phyloP scores from a whole-genome alignment of 495 filamentous ascomycete genomes.

The Entonaema liquescens region DNA sequence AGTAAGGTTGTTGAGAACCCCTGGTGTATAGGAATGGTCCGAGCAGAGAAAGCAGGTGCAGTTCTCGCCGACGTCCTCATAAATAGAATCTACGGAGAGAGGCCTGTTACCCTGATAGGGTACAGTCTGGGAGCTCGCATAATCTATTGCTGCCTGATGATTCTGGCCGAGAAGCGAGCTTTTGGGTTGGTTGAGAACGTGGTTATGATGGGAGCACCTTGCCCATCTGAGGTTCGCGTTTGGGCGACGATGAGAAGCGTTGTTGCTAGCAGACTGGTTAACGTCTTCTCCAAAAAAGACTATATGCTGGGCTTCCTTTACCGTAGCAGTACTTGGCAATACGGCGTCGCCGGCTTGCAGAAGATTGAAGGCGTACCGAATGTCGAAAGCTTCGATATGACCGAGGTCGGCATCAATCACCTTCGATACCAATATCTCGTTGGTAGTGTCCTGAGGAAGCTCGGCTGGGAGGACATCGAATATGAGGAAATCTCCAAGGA shows the following conservation, averaged over 20 bases:
- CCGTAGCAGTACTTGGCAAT: slow-evolving; percentile 61
- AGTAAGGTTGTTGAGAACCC: slow-evolving; percentile 87
- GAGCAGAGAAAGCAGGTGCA: slow-evolving; percentile 86
- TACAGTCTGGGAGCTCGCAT: slow-evolving; percentile 91
- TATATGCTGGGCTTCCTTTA: slow-evolving; percentile 69
- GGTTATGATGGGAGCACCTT: slow-evolving; percentile 83
- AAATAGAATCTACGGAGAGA: slow-evolving; percentile 86
- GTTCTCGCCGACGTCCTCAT: slow-evolving; percentile 89
- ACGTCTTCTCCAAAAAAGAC: slow-evolving; percentile 68
- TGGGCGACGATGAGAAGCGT: slow-evolving; percentile 66
- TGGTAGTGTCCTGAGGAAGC: slow-evolving; percentile 61
- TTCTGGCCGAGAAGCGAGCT: slow-evolving; percentile 75
- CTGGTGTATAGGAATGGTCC: slow-evolving; percentile 81
- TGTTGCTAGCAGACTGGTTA: slow-evolving; percentile 64
- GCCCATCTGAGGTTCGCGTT: slow-evolving; percentile 64
- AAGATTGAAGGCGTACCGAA: slow-evolving; percentile 60
- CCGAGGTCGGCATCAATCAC: slow-evolving; percentile 63
- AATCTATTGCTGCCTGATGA: slow-evolving; percentile 83
- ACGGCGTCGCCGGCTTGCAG: slow-evolving; percentile 67
- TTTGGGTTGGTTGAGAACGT: slow-evolving; percentile 90
- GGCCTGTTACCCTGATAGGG: slow-evolving; percentile 86
- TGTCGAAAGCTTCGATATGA: slow-evolving; percentile 67
- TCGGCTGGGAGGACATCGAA: slow-evolving; percentile 66
- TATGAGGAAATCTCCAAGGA: slow-evolving; percentile 53
- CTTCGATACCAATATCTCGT: slow-evolving; percentile 63